Conservation (phyloP, 73 alveolate species). For the Paramecium caudatum region DNA sequence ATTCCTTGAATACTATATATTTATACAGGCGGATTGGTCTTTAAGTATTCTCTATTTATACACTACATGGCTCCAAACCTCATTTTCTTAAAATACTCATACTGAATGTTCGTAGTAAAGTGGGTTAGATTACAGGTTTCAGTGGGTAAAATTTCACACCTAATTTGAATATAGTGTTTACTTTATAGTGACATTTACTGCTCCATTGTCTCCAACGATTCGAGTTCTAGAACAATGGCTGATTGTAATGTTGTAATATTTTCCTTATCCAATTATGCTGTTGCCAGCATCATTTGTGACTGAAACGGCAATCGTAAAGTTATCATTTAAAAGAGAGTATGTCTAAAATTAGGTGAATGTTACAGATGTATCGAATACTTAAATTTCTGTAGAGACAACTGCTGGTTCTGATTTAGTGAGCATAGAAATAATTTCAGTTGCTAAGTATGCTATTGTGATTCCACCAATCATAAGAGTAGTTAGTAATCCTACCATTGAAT, state of each 20-base stretch:
- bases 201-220: not conserved
- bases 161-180: not conserved
- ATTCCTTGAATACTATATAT: not conserved
- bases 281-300: not conserved
- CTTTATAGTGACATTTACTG: not conserved
- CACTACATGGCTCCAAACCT: conserved; percentile 24
- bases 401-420: not conserved
- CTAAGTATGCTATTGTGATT: not conserved
- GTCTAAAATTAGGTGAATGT: not conserved
- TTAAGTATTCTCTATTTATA: conserved; percentile 9
- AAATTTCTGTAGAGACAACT: not conserved
- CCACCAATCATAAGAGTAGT: not conserved
- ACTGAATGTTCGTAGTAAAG: not conserved
- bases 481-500: conserved; percentile 10
- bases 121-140: conserved; percentile 42
- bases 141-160: not conserved
- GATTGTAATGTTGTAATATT: not conserved
- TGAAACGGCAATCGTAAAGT: conserved; percentile 11
- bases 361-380: conserved; percentile 7
- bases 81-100: conserved; percentile 5
- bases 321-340: not conserved
- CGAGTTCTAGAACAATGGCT: not conserved
- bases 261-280: not conserved
- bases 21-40: not conserved
- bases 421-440: not conserved